A percentile compares a stretch with the other conserved stretches of the same genome.
phyloP scores from a whole-genome alignment of 139 green algal genomes.

The Picochlorum sp. region DNA sequence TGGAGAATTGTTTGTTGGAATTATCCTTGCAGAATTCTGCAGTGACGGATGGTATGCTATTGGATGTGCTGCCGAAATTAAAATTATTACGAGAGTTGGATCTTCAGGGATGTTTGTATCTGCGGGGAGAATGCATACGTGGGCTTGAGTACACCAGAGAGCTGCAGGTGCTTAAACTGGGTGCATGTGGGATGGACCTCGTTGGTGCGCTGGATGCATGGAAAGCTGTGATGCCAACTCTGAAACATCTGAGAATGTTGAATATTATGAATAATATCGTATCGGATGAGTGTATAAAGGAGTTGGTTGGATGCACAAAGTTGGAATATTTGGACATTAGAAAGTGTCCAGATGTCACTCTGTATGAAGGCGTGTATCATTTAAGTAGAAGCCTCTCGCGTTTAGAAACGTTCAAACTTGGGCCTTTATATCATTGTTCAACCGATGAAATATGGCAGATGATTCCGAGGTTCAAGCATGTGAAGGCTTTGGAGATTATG shows the following conservation, averaged over 20 bases:
- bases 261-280: too few species aligned
- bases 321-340: too few species aligned
- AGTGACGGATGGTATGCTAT: background rate
- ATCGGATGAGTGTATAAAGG: too few species aligned
- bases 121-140: background rate
- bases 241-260: too few species aligned
- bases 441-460: background rate
- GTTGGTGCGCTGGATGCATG: too few species aligned
- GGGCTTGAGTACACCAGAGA: too few species aligned
- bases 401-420: background rate
- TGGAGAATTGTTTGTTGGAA: background rate
- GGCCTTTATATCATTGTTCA: background rate
- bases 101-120: background rate
- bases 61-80: background rate
- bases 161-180: too few species aligned
- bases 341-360: too few species aligned
- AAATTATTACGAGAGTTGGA: background rate
- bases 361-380: background rate
- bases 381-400: background rate
- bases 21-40: background rate
- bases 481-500: slow-evolving; percentile 1
- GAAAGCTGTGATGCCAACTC: too few species aligned
- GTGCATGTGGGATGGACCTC: too few species aligned
- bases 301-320: too few species aligned
- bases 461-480: background rate